Evolutionary conservation across 768 basidiomycete species (phyloP).

Genomic region (Russula ochroleuca): DNA sequence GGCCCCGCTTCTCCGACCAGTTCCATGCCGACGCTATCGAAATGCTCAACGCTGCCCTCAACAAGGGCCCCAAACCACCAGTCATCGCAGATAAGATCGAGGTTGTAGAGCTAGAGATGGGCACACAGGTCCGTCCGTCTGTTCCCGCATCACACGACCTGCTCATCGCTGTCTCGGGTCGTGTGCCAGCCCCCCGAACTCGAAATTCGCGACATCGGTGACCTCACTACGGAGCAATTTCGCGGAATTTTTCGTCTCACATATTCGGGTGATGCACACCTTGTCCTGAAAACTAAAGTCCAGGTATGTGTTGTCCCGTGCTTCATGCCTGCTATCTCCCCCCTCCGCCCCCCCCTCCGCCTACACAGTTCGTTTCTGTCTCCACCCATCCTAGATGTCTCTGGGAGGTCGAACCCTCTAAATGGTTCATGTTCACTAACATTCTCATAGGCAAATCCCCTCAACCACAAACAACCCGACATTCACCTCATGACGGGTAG

Average conservation of each 20-base stretch:
- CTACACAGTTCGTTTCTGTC: background rate
- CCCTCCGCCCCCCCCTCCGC: background rate
- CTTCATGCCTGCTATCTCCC: background rate
- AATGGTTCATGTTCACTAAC: background rate
- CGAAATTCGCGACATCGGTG: slow-evolving; percentile 96
- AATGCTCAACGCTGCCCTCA: slow-evolving; percentile 95
- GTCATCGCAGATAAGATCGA: slow-evolving; percentile 97
- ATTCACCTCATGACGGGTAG: slow-evolving; percentile 83
- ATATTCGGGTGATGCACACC: slow-evolving; percentile 89
- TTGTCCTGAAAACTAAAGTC: slow-evolving; percentile 84
- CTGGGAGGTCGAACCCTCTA: too few species aligned
- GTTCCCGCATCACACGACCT: background rate
- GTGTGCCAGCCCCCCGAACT: slow-evolving; percentile 82
- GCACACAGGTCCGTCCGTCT: slow-evolving; percentile 68
- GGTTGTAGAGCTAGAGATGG: slow-evolving; percentile 99
- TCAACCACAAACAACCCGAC: slow-evolving; percentile 88
- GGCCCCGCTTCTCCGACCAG: slow-evolving; percentile 95
- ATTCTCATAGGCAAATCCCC: slow-evolving; percentile 74
- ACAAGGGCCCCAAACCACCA: slow-evolving; percentile 95
- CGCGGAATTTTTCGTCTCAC: slow-evolving; percentile 94
- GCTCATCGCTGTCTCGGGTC: slow-evolving; percentile 4
- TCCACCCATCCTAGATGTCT: background rate
- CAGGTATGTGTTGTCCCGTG: slow-evolving; percentile 52
- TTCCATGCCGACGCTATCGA: slow-evolving; percentile 95
- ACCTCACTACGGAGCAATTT: slow-evolving; percentile 92